Evolutionary conservation across 2,329 filamentous ascomycete species (phyloP), one percentile per base, ranked within the genome.

Genomic region (Sporothrix curviconia): DNA sequence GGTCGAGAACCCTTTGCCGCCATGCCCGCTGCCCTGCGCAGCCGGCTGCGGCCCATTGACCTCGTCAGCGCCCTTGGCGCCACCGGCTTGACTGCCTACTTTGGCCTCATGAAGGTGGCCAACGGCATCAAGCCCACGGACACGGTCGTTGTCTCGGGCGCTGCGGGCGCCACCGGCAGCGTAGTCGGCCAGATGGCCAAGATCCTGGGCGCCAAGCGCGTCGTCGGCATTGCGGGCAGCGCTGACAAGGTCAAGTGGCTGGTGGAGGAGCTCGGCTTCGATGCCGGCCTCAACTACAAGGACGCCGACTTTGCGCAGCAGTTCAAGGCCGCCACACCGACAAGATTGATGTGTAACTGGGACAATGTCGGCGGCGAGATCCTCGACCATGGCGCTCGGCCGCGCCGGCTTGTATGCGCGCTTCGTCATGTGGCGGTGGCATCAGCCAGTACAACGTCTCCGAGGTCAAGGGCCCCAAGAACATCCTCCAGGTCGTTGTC

Each of bases 341-440:
- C 56, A 59, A 56, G 17, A 87, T 85, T 58, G 83, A 87, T 69
- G 82, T 90, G 12, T 90, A 84, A n/a, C 72, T 90, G 84, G 69
- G 86, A 89, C 71, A 89, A 89, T 71, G 84, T 87, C 25, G 86
- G 85, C 24, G 86, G 86, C 14, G 83, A 87, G 56, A 85, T 89
- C 54, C 76, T 90, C 36, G 84, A 89, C 67, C n/a, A 68, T 82
- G 61, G 85, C 83, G 44, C 75, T 90, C 39, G 72, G 70, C 3
- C 77, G 84, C n/a, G 85, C 87, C 58, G 85, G 83, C 57, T 71
- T 72, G 53, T 74, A 79, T 66, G 73, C 86, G 14, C 78, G 86
- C 34, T 87, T 90, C 68, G 82, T 86, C 63, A 86, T 87, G 71
- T 90, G 87, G n/a, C 70, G 87, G 87, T 50, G 77, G 70, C 62